These are phyloP conservation scores for Dryas drummondii DNA, from an alignment of 306 rosid genomes.

Conservation along the genomic window DNA sequence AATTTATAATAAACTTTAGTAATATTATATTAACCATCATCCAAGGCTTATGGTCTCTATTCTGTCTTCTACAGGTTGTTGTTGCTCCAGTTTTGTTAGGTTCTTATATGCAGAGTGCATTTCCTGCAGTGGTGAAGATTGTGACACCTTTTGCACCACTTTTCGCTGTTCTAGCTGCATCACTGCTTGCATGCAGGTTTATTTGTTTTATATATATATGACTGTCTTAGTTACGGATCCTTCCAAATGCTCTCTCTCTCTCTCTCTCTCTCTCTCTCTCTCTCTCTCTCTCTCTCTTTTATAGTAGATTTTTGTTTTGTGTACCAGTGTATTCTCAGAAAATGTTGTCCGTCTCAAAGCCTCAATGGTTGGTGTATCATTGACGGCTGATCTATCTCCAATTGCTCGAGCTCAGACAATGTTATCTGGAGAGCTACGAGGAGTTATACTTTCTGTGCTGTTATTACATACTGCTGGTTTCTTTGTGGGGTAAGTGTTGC, in stretches of 20 bases:
- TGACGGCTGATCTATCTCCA: slow-evolving; percentile 35
- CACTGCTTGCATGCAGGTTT: slow-evolving; percentile 51
- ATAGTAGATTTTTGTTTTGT: neutral
- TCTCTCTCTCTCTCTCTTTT: neutral
- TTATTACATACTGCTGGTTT: slow-evolving; percentile 41
- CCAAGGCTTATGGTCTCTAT: neutral
- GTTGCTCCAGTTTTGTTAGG: slow-evolving; percentile 45
- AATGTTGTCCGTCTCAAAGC: slow-evolving; percentile 34
- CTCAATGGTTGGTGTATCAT: slow-evolving; percentile 21
- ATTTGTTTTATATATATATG: neutral
- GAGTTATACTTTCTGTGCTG: slow-evolving; percentile 37
- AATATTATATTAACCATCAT: slow-evolving; percentile 1
- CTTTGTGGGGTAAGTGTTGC: slow-evolving; percentile 41
- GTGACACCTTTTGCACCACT: slow-evolving; percentile 41
- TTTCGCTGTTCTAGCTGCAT: slow-evolving; percentile 41
- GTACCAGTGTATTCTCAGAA: slow-evolving; percentile 42
- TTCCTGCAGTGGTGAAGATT: slow-evolving; percentile 34
- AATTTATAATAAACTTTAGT: neutral
- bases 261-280: neutral
- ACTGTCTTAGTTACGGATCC: neutral
- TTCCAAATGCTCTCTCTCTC: neutral
- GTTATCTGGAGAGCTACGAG: slow-evolving; percentile 35
- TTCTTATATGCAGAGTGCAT: slow-evolving; percentile 34
- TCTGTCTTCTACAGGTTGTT: slow-evolving; percentile 36
- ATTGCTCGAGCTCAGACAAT: slow-evolving; percentile 13